Conservation (phyloP, 148 eudicot species). For the Spergularia bocconei region DNA sequence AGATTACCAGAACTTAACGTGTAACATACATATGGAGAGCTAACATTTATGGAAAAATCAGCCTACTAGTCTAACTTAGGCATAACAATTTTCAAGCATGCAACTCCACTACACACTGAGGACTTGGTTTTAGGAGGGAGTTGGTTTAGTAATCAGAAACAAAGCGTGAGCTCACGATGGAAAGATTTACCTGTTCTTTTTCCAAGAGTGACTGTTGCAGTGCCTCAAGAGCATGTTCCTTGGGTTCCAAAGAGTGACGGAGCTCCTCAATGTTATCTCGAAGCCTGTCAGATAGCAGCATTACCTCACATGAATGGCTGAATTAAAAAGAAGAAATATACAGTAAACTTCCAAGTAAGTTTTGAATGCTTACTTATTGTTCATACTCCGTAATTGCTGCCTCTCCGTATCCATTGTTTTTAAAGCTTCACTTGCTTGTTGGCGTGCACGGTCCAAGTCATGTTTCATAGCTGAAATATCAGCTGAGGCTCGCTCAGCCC, state of each 20-base stretch:
- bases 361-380: slow-evolving; percentile 63
- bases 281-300: slow-evolving; percentile 51
- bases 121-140: no score
- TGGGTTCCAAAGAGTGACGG: slow-evolving; percentile 80
- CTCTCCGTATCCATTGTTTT: slow-evolving; percentile 87
- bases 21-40: neutral
- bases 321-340: neutral
- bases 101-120: neutral
- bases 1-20: no score
- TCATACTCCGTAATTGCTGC: slow-evolving; percentile 85
- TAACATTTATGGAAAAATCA: neutral
- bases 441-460: slow-evolving; percentile 89
- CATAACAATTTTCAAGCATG: neutral
- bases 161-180: neutral
- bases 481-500: slow-evolving; percentile 64
- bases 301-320: slow-evolving; percentile 2
- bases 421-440: slow-evolving; percentile 88
- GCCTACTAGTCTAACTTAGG: neutral
- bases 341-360: neutral
- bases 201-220: slow-evolving; percentile 75
- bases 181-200: slow-evolving; percentile 72
- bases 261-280: slow-evolving; percentile 91
- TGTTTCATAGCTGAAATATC: slow-evolving; percentile 73
- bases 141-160: neutral
- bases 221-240: slow-evolving; percentile 84